Percentiles rank a stretch among this genome's conserved stretches.
phyloP scores from a whole-genome alignment of 2,329 filamentous ascomycete genomes.

The Bipolaris cookei region DNA sequence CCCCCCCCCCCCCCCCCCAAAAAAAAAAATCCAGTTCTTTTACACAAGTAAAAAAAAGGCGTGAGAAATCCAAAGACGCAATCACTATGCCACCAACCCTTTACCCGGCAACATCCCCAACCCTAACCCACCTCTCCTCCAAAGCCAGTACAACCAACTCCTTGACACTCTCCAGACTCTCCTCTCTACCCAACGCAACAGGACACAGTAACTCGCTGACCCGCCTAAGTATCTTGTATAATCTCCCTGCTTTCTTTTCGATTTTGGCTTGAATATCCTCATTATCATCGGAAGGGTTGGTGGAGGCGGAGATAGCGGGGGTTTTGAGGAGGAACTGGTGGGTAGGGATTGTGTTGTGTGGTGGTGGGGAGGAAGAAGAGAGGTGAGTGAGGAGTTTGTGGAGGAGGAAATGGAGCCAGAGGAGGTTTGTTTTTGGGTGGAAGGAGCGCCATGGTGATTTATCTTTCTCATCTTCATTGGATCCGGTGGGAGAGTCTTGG shows the following conservation, averaged over 20 bases:
- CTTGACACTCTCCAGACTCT: slow-evolving; percentile 36
- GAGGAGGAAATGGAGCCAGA: slow-evolving; percentile 69
- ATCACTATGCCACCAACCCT: not conserved
- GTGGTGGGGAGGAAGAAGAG: slow-evolving; percentile 10
- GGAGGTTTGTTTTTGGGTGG: slow-evolving; percentile 65
- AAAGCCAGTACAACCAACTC: slow-evolving; percentile 46
- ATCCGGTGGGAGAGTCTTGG: too few relatives aligned
- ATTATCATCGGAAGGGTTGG: slow-evolving; percentile 18
- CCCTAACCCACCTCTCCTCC: slow-evolving; percentile 44
- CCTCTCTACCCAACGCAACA: slow-evolving; percentile 36
- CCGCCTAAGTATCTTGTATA: slow-evolving; percentile 47
- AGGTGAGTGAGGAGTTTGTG: slow-evolving; percentile 59
- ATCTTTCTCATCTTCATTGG: too few relatives aligned
- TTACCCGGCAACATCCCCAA: slow-evolving; percentile 40
- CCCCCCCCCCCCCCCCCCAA: too few relatives aligned
- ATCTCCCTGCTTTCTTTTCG: slow-evolving; percentile 45
- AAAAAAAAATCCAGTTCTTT: too few relatives aligned
- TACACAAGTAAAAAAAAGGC: too few relatives aligned
- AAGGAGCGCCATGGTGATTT: slow-evolving; percentile 58
- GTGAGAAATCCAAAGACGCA: too few relatives aligned
- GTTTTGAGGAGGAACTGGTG: not conserved
- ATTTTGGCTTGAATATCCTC: slow-evolving; percentile 26
- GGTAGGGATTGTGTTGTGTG: slow-evolving; percentile 9
- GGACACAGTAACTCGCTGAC: slow-evolving; percentile 51
- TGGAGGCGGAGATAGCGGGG: too few relatives aligned